These are phyloP conservation scores for Hypericum androsaemum DNA, from an alignment of 345 rosid species.

Conservation along the genomic window DNA sequence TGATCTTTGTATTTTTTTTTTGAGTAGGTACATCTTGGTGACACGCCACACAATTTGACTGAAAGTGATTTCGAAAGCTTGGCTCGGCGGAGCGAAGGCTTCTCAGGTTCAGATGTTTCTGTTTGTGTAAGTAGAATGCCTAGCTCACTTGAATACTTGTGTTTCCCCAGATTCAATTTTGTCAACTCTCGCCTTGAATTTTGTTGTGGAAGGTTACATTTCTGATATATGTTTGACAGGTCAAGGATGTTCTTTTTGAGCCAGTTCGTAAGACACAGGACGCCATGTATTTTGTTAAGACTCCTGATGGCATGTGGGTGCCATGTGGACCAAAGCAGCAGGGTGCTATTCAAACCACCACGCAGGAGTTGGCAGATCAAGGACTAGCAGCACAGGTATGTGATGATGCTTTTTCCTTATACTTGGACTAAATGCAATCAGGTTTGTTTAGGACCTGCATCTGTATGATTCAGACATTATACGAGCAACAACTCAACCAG, in stretches of 20 bases:
- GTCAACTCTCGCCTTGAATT: neutral
- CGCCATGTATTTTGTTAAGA: conserved; percentile 70
- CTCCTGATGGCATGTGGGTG: conserved; percentile 55
- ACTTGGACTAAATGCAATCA: no score
- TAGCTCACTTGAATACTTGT: neutral
- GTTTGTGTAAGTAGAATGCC: conserved; percentile 63
- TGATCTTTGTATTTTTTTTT: conserved; percentile 5
- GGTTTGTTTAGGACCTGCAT: no score
- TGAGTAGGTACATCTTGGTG: conserved; percentile 83
- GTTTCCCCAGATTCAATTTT: neutral
- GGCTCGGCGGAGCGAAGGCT: conserved; percentile 73
- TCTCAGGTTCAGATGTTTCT: conserved; percentile 89
- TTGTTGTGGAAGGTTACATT: neutral
- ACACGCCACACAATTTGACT: conserved; percentile 81
- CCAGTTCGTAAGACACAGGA: conserved; percentile 93
- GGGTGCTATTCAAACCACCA: conserved; percentile 61
- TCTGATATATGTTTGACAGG: conserved; percentile 29
- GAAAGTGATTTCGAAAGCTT: conserved; percentile 81
- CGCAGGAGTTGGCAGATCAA: conserved; percentile 74
- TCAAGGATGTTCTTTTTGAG: conserved; percentile 86
- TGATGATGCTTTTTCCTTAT: neutral
- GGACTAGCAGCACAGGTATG: conserved; percentile 68
- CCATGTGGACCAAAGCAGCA: conserved; percentile 86
- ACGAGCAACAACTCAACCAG: no score
- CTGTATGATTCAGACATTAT: no score